phyloP scores from a whole-genome alignment of 148 eudicot genomes.

The Chenopodium quinoa region DNA sequence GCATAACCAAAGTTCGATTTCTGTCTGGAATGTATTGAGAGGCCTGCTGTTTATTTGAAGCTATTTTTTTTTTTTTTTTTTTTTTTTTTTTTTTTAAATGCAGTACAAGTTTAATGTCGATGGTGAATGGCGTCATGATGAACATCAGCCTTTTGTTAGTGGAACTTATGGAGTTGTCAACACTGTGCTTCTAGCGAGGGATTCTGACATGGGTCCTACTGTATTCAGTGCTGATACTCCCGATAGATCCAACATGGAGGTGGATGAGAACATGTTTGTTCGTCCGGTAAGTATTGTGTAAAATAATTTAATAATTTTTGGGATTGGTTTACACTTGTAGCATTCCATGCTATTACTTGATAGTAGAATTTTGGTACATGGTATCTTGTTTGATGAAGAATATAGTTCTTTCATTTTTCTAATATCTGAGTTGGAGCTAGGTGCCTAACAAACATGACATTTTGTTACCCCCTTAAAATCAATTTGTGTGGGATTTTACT shows the following conservation, averaged over 20 bases:
- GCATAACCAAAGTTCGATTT: neutral
- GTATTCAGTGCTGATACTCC: slow-evolving; percentile 46
- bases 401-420: neutral
- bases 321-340: neutral
- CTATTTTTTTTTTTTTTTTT: slow-evolving; percentile 2
- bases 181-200: slow-evolving; percentile 50
- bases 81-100: slow-evolving; percentile 24
- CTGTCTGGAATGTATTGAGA: neutral
- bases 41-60: slow-evolving; percentile 17
- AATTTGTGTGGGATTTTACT: neutral
- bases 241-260: slow-evolving; percentile 70
- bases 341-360: neutral
- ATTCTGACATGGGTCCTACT: slow-evolving; percentile 42
- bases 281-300: slow-evolving; percentile 42
- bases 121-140: slow-evolving; percentile 85
- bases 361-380: neutral
- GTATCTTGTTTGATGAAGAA: neutral
- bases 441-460: neutral
- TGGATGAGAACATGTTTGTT: slow-evolving; percentile 55
- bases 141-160: slow-evolving; percentile 51
- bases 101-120: slow-evolving; percentile 85
- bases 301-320: neutral
- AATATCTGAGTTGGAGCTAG: neutral
- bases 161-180: slow-evolving; percentile 73
- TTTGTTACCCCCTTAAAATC: neutral